Base-by-base conservation (phyloP, 768 basidiomycete genomes). In the Hygrophoropsis aurantiaca region DNA sequence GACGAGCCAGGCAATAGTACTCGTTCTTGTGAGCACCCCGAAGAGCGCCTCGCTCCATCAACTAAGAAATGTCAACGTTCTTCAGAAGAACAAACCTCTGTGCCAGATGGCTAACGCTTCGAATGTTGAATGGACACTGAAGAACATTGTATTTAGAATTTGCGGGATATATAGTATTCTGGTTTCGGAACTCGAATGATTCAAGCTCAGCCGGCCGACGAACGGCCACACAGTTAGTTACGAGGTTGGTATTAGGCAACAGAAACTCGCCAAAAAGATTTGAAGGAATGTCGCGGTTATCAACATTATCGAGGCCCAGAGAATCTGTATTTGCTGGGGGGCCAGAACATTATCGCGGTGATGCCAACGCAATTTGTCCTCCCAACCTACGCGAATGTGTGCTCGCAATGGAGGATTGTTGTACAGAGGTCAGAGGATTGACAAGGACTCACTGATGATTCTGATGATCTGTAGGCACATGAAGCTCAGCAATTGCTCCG, bases 351-450 rank as follows among this genome's bases (percentile, higher is more conserved):
- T 80, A 86, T 54, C 73, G 81, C 2, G 78, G 79, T 0, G 87
- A 90, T 35, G 74, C 67, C 5, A 75, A 84, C 50, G 78, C 81
- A 0, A 73, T 77, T 47, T 90, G 86, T 57, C 86, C 86, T 3
- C 85, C 81, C 0, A 81, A 81, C 63, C 71, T 90, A 15, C 76
- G 75, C 43, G 88, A 89, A 65, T 89, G 88, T 57, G 88, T 90
- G 4, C 69, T 77, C 54, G 82, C 84, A 1, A 81, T 90, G 78
- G 85, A 89, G 56, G 85, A 88, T 54, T 89, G 87, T 55, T 90
- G 86, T 58, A 84, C 88, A 61, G 84, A 89, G 80, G 85, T 81
- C 49, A 43, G 67, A 51, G 32, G 9, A 13, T 33, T 11, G 32
- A 11, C 35, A 21, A 15, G 36, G 27, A 21, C 49, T 25, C 25